Evolutionary conservation across 306 rosid species (phyloP).

Genomic region (Cyamopsis tetragonoloba): DNA sequence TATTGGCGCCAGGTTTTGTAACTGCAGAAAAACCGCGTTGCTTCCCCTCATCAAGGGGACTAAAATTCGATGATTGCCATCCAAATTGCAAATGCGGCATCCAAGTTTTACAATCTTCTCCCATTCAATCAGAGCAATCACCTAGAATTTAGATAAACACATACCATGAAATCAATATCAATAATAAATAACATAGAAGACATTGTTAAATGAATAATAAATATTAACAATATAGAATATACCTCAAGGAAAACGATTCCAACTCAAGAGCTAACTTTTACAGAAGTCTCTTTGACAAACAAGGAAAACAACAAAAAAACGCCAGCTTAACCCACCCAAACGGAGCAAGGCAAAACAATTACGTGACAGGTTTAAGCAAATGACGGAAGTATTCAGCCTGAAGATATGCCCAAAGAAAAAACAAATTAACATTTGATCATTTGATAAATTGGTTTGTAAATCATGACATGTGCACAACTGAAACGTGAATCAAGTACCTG

Average conservation of each 20-base stretch:
- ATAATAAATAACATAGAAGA: background rate
- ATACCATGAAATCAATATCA: background rate
- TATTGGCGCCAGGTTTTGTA: conserved; percentile 33
- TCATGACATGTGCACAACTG: background rate
- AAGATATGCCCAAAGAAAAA: conserved; percentile 17
- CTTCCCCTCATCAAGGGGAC: conserved; percentile 41
- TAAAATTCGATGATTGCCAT: conserved; percentile 49
- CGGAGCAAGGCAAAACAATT: conserved; percentile 34
- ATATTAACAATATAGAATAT: conserved; percentile 3
- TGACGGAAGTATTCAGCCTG: conserved; percentile 98
- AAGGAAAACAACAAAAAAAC: conserved; percentile 51
- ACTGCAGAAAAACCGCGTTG: conserved; percentile 29
- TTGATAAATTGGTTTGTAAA: background rate
- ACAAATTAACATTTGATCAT: conserved; percentile 6
- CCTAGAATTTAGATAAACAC: conserved; percentile 32
- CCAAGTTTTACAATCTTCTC: conserved; percentile 58
- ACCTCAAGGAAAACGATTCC: conserved; percentile 54
- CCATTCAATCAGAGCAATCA: conserved; percentile 65
- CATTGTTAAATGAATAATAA: background rate
- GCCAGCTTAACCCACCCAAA: conserved; percentile 60
- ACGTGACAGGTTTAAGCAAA: conserved; percentile 93
- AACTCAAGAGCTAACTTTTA: conserved; percentile 43
- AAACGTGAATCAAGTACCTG: conserved; percentile 57
- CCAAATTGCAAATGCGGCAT: conserved; percentile 39
- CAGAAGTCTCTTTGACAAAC: conserved; percentile 44